Conservation (phyloP, 352 stramenopile genomes). For the Peronospora belbahrii region DNA sequence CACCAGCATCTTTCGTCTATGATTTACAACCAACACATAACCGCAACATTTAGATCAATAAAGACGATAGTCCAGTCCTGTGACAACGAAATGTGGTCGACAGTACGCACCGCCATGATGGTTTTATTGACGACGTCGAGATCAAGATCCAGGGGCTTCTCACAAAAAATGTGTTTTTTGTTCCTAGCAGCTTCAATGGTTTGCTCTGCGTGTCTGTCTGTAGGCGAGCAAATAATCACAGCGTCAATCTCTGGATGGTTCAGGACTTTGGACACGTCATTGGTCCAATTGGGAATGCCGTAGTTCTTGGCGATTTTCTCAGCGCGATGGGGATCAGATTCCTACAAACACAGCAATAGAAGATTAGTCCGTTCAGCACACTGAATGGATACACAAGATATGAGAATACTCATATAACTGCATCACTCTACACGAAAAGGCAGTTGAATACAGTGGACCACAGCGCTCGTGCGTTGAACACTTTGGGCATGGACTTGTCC, state of each 20-base stretch:
- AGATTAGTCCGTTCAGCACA: too few relatives aligned
- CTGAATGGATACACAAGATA: too few relatives aligned
- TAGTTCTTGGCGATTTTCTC: conserved; percentile 33
- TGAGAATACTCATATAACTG: not conserved
- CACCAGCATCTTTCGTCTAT: conserved; percentile 33
- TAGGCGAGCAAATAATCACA: conserved; percentile 95
- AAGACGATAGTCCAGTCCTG: not conserved
- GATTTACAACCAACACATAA: too few relatives aligned
- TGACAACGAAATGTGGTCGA: not conserved
- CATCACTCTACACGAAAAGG: conserved; percentile 14
- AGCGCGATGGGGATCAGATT: conserved; percentile 19
- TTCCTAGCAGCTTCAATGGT: conserved; percentile 89
- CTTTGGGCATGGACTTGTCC: conserved; percentile 49
- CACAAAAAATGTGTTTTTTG: conserved; percentile 93
- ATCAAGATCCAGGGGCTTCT: conserved; percentile 93
- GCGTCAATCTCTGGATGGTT: conserved; percentile 89
- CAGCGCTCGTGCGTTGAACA: conserved; percentile 38
- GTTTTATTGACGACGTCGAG: conserved; percentile 44
- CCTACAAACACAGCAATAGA: conserved; percentile 6
- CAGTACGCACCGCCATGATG: conserved; percentile 36
- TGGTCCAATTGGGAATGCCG: conserved; percentile 55
- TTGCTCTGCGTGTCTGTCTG: conserved; percentile 89
- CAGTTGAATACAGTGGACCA: conserved; percentile 37
- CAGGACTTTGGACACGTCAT: conserved; percentile 88
- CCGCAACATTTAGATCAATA: not conserved